Evolutionary conservation across 2,329 filamentous ascomycete genomes (phyloP), one percentile per base, ranked within the genome.

Genomic region (Ceratocystis papillata): DNA sequence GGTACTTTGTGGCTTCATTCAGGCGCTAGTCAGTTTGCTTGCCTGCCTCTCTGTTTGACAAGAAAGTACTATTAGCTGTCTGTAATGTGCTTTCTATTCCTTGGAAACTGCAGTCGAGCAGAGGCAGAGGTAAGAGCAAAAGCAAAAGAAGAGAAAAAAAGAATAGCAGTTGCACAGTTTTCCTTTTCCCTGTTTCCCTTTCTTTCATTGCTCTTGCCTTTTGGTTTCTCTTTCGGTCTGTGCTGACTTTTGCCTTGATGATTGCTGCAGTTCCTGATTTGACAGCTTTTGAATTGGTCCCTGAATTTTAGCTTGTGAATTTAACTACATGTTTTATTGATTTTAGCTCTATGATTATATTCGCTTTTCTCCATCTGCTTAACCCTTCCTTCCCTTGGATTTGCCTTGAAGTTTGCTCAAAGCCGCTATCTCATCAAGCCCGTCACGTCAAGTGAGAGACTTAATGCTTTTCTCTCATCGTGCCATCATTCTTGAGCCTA

Each of bases 171-270:
- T 37, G 55, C 55, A 37, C 28, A n/a, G 50, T 20, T 55, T 55
- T 55, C 15, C 25, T 55, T 17, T 25, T 28, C 8, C 20, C 12
- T n/a, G 20, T 33, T 17, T 37, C n/a, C 15, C n/a, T 37, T 57
- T 59, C 22, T 7, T 53, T 2, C 48, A 5, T 59, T 37, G 25
- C 5, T 37, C 55, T 37, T 30, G 25, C 55, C 30, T 25, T 37
- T 59, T 5, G 30, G 17, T 4, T 25, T 37, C 30, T 30, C 28
- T 25, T n/a, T 59, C 7, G 55, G 55, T 59, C 55, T 59, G 55
- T 59, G 55, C 55, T 37, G 55, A 59, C 55, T 59, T 53, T 59
- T 59, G 55, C 55, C 55, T 4, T 59, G 30, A 59, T 59, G 55
- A 37, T 30, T 25, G 15, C 25, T 37, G 55, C 55, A 25, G 55